A percentile compares a stretch with the other conserved stretches of the same genome.
phyloP scores from a whole-genome alignment of 768 basidiomycete genomes.

The Cystobasidium tubakii region DNA sequence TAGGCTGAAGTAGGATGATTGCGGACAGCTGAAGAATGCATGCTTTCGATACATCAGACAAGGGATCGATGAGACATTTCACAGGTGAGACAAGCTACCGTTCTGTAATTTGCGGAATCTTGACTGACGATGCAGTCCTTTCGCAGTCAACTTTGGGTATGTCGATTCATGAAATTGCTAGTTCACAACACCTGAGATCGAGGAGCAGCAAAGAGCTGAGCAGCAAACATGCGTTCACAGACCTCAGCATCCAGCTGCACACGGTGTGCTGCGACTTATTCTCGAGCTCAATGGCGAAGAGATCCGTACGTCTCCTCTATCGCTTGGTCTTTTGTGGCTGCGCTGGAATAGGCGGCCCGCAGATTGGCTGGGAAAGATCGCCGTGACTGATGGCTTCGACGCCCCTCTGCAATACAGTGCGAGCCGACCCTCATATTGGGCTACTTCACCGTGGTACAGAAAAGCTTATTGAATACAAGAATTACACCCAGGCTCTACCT shows the following conservation, averaged over 20 bases:
- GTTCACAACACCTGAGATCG: background rate
- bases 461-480: slow-evolving; percentile 98
- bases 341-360: slow-evolving; percentile 3
- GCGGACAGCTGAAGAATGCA: background rate
- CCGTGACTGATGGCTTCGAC: background rate
- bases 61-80: slow-evolving; percentile 83
- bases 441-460: slow-evolving; percentile 95
- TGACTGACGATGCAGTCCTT: slow-evolving; percentile 18
- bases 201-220: slow-evolving; percentile 3
- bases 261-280: slow-evolving; percentile 95
- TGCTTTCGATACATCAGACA: slow-evolving; percentile 53
- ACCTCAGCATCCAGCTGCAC: slow-evolving; percentile 97
- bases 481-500: slow-evolving; percentile 90
- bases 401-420: slow-evolving; percentile 6
- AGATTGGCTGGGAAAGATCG: slow-evolving; percentile 49
- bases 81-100: slow-evolving; percentile 60
- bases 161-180: slow-evolving; percentile 41
- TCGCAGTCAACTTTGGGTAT: slow-evolving; percentile 82
- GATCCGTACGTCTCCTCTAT: slow-evolving; percentile 59
- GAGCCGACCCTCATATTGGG: slow-evolving; percentile 64
- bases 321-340: slow-evolving; percentile 52
- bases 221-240: slow-evolving; percentile 49
- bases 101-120: slow-evolving; percentile 18
- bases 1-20: background rate
- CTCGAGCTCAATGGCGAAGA: slow-evolving; percentile 96